phyloP scores from a whole-genome alignment of 2,329 filamentous ascomycete species.

The Geosmithia flava region DNA sequence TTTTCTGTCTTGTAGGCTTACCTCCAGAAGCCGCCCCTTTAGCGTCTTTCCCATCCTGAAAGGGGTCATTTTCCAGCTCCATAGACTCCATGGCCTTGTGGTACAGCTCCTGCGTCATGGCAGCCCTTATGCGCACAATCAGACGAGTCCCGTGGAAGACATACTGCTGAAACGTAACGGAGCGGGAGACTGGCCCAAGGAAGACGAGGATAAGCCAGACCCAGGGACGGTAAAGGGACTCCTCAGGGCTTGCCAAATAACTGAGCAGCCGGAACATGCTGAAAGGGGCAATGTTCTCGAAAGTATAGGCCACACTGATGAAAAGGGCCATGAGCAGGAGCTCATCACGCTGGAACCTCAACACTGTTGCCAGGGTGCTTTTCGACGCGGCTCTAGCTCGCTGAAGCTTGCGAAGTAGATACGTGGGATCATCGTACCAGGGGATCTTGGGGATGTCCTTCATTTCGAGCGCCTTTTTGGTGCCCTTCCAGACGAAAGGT shows the following conservation, averaged over 20 bases:
- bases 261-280: slow-evolving; percentile 40
- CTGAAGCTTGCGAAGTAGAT: slow-evolving; percentile 30
- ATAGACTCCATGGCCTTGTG: slow-evolving; percentile 40
- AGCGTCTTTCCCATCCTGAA: slow-evolving; percentile 15
- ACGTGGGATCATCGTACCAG: slow-evolving; percentile 41
- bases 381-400: slow-evolving; percentile 27
- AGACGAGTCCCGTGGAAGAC: slow-evolving; percentile 44
- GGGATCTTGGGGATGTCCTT: slow-evolving; percentile 34
- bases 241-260: slow-evolving; percentile 33
- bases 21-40: slow-evolving; percentile 7
- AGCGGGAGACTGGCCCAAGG: slow-evolving; percentile 31
- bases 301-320: slow-evolving; percentile 19
- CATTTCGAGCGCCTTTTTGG: slow-evolving; percentile 28
- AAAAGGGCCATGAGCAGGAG: slow-evolving; percentile 31
- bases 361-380: slow-evolving; percentile 30
- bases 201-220: slow-evolving; percentile 43
- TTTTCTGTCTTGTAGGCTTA: slow-evolving; percentile 14
- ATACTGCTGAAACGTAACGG: slow-evolving; percentile 42
- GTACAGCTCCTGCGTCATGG: slow-evolving; percentile 46
- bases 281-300: slow-evolving; percentile 39
- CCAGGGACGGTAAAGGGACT: slow-evolving; percentile 32
- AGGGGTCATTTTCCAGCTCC: slow-evolving; percentile 43
- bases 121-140: slow-evolving; percentile 41
- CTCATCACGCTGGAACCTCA: slow-evolving; percentile 29
- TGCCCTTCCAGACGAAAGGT: slow-evolving; percentile 33